A percentile compares a stretch with the other conserved stretches of the same genome.
These are phyloP conservation scores for Carex kokanica DNA, from an alignment of 176 grass and related monocot species.

Conservation along the genomic window DNA sequence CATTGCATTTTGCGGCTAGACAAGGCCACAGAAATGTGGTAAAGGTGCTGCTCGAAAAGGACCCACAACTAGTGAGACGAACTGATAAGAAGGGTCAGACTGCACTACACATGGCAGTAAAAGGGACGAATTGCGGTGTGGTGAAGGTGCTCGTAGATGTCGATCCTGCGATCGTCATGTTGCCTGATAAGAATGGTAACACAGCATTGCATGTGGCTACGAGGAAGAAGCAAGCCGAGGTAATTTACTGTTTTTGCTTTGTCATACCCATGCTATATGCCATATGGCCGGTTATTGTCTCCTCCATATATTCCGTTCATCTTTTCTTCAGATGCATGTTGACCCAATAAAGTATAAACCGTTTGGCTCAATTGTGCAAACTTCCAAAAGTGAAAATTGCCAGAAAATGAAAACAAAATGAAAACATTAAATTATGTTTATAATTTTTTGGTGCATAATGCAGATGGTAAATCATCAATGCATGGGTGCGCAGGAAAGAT, in stretches of 20 bases:
- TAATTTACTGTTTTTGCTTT: conserved; percentile 27
- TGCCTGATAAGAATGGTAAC: conserved; percentile 92
- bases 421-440: not conserved
- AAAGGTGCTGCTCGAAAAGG: conserved; percentile 68
- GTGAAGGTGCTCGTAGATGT: conserved; percentile 81
- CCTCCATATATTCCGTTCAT: not conserved
- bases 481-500: no score
- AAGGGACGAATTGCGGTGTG: conserved; percentile 86
- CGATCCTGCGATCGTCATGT: conserved; percentile 90
- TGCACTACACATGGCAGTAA: conserved; percentile 92
- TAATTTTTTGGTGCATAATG: conserved; percentile 12
- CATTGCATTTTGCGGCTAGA: conserved; percentile 87
- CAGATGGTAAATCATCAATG: conserved; percentile 90
- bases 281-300: not conserved
- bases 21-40: conserved; percentile 74
- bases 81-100: conserved; percentile 95
- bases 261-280: not conserved
- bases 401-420: not conserved
- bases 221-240: conserved; percentile 89
- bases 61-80: conserved; percentile 72
- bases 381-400: not conserved
- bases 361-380: not conserved
- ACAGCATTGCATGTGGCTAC: conserved; percentile 87
- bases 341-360: not conserved
- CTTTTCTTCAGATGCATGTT: not conserved